phyloP scores from a whole-genome alignment of 208 protist genomes.

The Angomonas deanei region DNA sequence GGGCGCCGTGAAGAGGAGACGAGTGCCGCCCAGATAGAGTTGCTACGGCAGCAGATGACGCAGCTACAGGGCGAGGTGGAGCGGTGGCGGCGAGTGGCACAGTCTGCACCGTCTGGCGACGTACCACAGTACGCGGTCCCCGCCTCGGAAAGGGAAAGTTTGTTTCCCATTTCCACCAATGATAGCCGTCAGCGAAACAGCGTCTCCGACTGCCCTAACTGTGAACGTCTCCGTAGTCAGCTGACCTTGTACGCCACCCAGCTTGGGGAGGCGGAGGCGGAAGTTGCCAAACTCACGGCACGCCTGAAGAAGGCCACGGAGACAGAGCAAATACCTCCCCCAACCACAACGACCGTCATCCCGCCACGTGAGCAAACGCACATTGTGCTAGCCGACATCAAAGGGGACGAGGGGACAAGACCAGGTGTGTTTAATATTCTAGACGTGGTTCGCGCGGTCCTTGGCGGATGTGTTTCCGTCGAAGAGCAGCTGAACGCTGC shows the following conservation, averaged over 20 bases:
- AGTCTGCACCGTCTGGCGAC: no score
- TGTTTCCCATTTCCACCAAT: conserved; percentile 2
- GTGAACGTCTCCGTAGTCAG: conserved; percentile 4
- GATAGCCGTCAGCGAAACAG: neutral
- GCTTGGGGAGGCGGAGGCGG: conserved; percentile 18
- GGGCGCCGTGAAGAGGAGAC: neutral
- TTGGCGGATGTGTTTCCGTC: no score
- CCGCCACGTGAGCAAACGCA: no score
- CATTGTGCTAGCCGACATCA: no score
- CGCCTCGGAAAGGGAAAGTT: neutral
- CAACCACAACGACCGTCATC: no score
- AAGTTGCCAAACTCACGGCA: conserved; percentile 27
- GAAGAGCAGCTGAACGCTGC: no score
- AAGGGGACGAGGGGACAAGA: no score
- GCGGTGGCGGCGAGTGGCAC: conserved; percentile 7
- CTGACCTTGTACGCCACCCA: conserved; percentile 4
- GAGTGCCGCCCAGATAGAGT: conserved; percentile 24
- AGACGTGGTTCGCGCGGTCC: no score
- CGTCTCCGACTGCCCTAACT: neutral
- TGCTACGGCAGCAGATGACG: conserved; percentile 46
- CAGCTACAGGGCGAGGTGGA: conserved; percentile 31
- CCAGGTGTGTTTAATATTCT: no score
- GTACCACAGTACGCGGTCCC: no score
- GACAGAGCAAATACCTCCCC: neutral
- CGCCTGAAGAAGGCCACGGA: no score